phyloP scores from a whole-genome alignment of 202 grass and related monocot genomes.

The Setaria italica region DNA sequence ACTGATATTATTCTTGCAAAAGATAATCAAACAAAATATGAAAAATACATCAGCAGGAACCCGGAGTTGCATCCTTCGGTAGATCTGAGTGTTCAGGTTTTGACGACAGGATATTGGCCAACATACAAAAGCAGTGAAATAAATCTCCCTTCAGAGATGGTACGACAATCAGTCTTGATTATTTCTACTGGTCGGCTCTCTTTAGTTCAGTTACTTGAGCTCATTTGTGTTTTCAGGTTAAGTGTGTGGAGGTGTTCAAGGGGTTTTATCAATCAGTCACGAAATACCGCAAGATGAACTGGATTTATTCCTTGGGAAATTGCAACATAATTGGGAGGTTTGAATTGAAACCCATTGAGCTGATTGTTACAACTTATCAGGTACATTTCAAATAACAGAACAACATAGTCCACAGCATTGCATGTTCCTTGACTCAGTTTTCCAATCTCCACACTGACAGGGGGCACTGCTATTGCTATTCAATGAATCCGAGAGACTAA shows the following conservation, averaged over 20 bases:
- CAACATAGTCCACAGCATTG: neutral
- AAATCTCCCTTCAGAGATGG: constrained; percentile 93
- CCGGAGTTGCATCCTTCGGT: constrained; percentile 64
- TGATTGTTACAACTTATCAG: constrained; percentile 74
- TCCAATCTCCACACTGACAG: constrained; percentile 32
- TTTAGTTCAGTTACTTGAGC: neutral
- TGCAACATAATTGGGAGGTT: constrained; percentile 61
- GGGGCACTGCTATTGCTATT: constrained; percentile 69
- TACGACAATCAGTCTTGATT: constrained; percentile 29
- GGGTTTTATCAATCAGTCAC: constrained; percentile 86
- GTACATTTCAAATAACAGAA: constrained; percentile 34
- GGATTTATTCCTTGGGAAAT: constrained; percentile 79
- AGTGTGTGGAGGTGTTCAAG: constrained; percentile 90
- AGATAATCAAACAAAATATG: constrained; percentile 74
- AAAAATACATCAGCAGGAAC: constrained; percentile 59
- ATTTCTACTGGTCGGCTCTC: neutral
- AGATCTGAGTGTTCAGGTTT: constrained; percentile 70
- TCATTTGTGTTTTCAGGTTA: constrained; percentile 59
- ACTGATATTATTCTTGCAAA: constrained; percentile 75
- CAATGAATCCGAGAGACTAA: constrained; percentile 60
- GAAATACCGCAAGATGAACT: constrained; percentile 79
- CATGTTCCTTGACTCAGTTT: neutral
- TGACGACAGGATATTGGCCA: constrained; percentile 92
- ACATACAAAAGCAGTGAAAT: constrained; percentile 89
- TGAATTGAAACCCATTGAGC: constrained; percentile 58